Base-by-base conservation (phyloP, 2,329 filamentous ascomycete genomes). In the Keithomyces neogunnii region DNA sequence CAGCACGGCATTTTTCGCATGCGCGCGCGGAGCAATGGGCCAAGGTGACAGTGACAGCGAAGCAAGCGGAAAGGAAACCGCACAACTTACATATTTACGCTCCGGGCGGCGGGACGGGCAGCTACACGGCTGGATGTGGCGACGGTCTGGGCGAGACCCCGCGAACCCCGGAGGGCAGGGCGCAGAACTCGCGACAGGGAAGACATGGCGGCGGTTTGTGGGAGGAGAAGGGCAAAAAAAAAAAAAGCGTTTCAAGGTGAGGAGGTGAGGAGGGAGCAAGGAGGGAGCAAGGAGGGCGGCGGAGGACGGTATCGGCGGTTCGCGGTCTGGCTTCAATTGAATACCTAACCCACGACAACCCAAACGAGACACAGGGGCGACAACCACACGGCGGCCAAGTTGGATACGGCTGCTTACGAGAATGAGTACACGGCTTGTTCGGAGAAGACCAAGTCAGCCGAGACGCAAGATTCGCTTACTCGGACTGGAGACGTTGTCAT, bases 161-260 rank as follows among this genome's bases (percentile, higher is more conserved):
- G 66, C 57, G 74, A 69, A 60, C 69, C 71, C 56, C 73, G 72
- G 54, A 81, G 60, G 33, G 72, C 75, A 53, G 78, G 78, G 57
- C 77, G 72, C 56, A 81, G 58, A 30, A 70, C 70, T 65, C 77
- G 69, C 51, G 73, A 68, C 52, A 81, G 66, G 30, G 75, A 76
- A 52, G 74, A 77, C 69, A 66, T 66, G 61, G 64, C 66, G 32
- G 48, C 11, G 53, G 33, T 32, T 42, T 7, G 29, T 8, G 5
- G 35, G 42, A 4, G 35, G 47, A 31, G 33, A 47, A 4, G 28
- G 11, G 29, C 31, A 19, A 26, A n/a, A 13, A 3, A 31, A 47
- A 33, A 46, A 45, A 30, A 10, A 36, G 45, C 32, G 30, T 35
- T 31, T 28, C 33, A 7, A n/a, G 33, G 45, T n/a, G 39, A 48